These are phyloP conservation scores for Lecanoromycetidae sp. DNA, from an alignment of 2,329 filamentous ascomycete species.

Conservation along the genomic window DNA sequence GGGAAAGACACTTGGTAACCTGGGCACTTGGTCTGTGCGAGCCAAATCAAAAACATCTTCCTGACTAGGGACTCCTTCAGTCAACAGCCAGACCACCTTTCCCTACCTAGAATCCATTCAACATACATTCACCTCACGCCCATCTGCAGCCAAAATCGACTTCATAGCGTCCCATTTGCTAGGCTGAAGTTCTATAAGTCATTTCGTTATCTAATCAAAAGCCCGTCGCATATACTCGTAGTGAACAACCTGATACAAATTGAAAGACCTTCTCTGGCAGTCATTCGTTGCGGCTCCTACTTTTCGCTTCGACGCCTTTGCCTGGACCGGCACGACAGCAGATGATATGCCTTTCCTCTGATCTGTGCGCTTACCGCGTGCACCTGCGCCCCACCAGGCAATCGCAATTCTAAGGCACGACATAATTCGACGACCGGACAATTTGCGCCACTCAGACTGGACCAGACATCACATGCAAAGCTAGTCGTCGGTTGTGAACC, in stretches of 20 bases:
- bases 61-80: too few species aligned
- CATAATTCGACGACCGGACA: conserved; percentile 6
- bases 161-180: neutral
- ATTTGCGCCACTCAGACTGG: conserved; percentile 2
- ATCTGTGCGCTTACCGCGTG: conserved; percentile 7
- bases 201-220: conserved; percentile 7
- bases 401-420: neutral
- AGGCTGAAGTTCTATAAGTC: conserved; percentile 1
- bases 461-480: neutral
- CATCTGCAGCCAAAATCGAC: too few species aligned
- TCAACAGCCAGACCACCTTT: too few species aligned
- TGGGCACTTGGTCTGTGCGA: too few species aligned
- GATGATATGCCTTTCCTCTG: neutral
- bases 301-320: neutral
- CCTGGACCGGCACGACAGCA: conserved; percentile 1
- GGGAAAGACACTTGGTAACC: too few species aligned
- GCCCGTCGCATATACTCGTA: conserved; percentile 5
- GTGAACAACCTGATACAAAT: conserved; percentile 8
- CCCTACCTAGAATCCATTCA: too few species aligned
- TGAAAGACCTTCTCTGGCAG: conserved; percentile 1
- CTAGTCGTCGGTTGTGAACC: neutral
- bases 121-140: too few species aligned
- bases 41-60: too few species aligned
- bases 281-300: neutral
- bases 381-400: conserved; percentile 1